These are phyloP conservation scores for Euclidium syriacum DNA, from an alignment of 345 rosid genomes.

Conservation along the genomic window DNA sequence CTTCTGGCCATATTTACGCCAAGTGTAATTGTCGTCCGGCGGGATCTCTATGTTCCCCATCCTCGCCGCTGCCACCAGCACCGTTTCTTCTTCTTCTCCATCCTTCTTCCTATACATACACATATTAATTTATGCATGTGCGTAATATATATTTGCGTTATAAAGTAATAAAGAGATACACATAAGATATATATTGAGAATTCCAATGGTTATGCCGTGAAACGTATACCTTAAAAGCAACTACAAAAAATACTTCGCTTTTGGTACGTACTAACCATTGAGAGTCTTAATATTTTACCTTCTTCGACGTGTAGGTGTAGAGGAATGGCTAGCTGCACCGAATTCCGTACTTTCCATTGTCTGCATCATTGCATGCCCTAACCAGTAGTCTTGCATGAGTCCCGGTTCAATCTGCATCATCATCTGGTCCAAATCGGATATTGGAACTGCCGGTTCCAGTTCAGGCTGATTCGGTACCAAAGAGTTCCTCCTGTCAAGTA, in stretches of 20 bases:
- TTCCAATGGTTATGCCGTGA: no score
- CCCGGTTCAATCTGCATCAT: conserved; percentile 5
- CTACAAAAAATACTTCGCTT: no score
- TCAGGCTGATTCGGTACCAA: not conserved
- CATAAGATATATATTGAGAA: no score
- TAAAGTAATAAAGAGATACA: no score
- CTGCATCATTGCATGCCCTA: conserved; percentile 8
- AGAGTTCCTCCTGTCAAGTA: not conserved
- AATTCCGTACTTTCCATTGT: conserved; percentile 10
- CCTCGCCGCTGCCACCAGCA: conserved; percentile 38
- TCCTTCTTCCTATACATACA: conserved; percentile 31
- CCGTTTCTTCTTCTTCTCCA: conserved; percentile 21
- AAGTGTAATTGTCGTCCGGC: conserved; percentile 63
- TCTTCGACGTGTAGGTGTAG: conserved; percentile 26
- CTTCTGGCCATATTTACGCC: conserved; percentile 83
- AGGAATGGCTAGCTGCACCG: not conserved
- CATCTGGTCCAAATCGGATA: not conserved
- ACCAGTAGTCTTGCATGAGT: conserved; percentile 19
- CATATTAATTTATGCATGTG: not conserved
- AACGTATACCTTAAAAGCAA: no score
- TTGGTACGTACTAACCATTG: no score
- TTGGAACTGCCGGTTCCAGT: not conserved
- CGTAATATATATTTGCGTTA: no score
- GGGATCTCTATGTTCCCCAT: conserved; percentile 54
- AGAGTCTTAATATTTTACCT: no score